phyloP scores from a whole-genome alignment of 176 grass and related monocot genomes.

The Coix lacrymajobi region DNA sequence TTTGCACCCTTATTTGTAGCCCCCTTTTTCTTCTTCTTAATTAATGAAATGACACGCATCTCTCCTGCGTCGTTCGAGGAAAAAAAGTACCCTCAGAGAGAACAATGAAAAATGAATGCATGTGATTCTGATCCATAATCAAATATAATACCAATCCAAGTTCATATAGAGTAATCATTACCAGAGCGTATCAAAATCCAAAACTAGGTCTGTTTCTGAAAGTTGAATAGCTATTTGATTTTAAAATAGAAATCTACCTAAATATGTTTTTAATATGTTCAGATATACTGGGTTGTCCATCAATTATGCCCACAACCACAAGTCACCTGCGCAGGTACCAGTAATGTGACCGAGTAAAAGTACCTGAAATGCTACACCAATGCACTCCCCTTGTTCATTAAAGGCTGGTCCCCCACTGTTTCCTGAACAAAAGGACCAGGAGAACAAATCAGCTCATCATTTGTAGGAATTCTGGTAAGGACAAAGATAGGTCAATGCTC shows the following conservation, averaged over 20 bases:
- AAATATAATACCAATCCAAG: constrained; percentile 1
- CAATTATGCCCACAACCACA: neutral
- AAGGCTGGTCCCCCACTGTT: constrained; percentile 98
- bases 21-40: no score
- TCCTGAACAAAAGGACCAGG: constrained; percentile 50
- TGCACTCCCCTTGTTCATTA: constrained; percentile 97
- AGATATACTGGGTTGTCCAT: neutral
- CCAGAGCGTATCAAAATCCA: neutral
- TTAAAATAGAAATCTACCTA: neutral
- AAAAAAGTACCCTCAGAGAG: neutral
- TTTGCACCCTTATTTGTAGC: no score
- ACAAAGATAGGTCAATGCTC: constrained; percentile 3
- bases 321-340: constrained; percentile 6
- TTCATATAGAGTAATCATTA: neutral
- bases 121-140: neutral
- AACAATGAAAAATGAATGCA: neutral
- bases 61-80: no score
- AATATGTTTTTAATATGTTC: neutral
- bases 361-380: constrained; percentile 99
- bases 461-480: neutral
- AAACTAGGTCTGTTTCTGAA: neutral
- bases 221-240: neutral
- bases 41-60: no score
- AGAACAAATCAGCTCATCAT: constrained; percentile 1
- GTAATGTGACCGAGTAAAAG: constrained; percentile 26